Evolutionary conservation across 1,284 basidiomycete species (phyloP).

Genomic region (Marasmius fiardii): DNA sequence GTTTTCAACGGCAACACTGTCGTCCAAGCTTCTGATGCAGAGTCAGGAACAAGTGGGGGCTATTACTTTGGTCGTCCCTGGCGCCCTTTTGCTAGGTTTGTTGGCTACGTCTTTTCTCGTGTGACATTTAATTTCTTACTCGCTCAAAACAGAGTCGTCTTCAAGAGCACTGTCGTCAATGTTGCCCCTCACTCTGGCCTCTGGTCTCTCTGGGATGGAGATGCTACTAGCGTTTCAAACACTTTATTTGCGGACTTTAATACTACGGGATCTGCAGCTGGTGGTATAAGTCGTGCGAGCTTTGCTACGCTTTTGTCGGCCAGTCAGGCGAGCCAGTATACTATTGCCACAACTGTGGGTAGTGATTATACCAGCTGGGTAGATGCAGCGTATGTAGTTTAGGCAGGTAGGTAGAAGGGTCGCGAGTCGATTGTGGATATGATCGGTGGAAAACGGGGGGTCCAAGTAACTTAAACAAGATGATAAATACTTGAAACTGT

Average conservation of each 20-base stretch:
- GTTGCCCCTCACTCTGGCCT: slow-evolving; percentile 38
- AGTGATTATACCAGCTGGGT: slow-evolving; percentile 42
- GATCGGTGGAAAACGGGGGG: too few relatives aligned
- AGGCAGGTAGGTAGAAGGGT: too few relatives aligned
- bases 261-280: slow-evolving; percentile 21
- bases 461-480: too few relatives aligned
- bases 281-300: slow-evolving; percentile 29
- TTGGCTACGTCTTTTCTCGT: background rate
- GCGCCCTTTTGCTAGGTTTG: slow-evolving; percentile 29
- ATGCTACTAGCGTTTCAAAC: slow-evolving; percentile 35
- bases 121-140: slow-evolving; percentile 17
- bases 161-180: slow-evolving; percentile 40
- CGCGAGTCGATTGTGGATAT: too few relatives aligned
- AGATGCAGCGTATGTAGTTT: slow-evolving; percentile 36
- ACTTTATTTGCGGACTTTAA: slow-evolving; percentile 45
- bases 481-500: too few relatives aligned
- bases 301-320: slow-evolving; percentile 37
- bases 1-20: slow-evolving; percentile 47
- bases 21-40: slow-evolving; percentile 40
- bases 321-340: slow-evolving; percentile 33
- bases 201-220: slow-evolving; percentile 43
- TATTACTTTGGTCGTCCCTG: slow-evolving; percentile 53
- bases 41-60: slow-evolving; percentile 31
- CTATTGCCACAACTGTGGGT: slow-evolving; percentile 41
- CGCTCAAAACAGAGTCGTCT: slow-evolving; percentile 34